Conservation (phyloP, 331 rosid species). For the Rhamnella rubrinervis region DNA sequence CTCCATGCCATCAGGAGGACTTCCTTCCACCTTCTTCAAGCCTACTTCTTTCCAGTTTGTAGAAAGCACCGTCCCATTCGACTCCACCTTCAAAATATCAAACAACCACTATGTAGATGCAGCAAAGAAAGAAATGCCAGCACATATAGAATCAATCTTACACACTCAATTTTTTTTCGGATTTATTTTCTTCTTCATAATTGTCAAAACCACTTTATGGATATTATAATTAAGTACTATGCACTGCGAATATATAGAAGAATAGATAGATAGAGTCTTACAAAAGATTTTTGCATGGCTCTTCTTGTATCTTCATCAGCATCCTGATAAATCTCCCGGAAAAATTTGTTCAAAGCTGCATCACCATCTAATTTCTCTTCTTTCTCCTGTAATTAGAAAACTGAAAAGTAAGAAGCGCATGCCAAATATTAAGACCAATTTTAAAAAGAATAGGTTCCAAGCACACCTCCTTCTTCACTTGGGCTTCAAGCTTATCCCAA, state of each 20-base stretch:
- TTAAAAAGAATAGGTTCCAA: background rate
- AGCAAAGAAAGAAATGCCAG: background rate
- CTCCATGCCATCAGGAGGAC: conserved; percentile 96
- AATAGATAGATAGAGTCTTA: conserved; percentile 31
- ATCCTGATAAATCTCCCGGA: conserved; percentile 71
- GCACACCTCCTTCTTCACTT: conserved; percentile 78
- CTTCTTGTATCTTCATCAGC: conserved; percentile 84
- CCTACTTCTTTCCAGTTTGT: conserved; percentile 99
- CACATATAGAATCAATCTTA: background rate
- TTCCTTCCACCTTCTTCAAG: conserved; percentile 85
- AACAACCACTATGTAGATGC: background rate
- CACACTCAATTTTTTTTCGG: background rate
- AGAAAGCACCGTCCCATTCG: conserved; percentile 89
- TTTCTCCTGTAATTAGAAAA: conserved; percentile 57
- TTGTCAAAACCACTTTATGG: background rate
- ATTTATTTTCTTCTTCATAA: background rate
- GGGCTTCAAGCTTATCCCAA: conserved; percentile 83
- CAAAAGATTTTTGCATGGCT: conserved; percentile 85
- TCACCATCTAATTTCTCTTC: conserved; percentile 91
- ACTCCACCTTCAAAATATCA: conserved; percentile 56
- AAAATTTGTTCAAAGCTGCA: conserved; percentile 83
- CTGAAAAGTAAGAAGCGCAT: conserved; percentile 10
- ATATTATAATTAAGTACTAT: background rate
- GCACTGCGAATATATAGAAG: background rate
- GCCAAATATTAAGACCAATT: background rate